Percentiles rank a stretch among this genome's conserved stretches.
These are phyloP conservation scores for Collybia sordida DNA, from an alignment of 768 basidiomycete species.

Conservation along the genomic window DNA sequence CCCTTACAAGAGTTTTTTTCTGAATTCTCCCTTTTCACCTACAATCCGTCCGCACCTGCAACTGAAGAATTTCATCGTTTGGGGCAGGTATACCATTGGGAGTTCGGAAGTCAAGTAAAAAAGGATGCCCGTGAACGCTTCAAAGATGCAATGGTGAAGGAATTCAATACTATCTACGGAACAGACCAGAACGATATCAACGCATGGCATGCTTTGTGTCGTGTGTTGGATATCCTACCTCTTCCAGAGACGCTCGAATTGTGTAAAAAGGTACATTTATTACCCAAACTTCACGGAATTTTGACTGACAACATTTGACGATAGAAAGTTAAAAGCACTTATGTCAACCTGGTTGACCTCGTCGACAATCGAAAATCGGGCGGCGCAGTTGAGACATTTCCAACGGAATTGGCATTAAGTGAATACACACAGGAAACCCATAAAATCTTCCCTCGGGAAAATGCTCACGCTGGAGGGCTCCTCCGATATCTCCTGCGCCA, in stretches of 20 bases:
- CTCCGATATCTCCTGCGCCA: too few relatives aligned
- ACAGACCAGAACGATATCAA: slow-evolving; percentile 25
- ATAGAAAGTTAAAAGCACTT: slow-evolving; percentile 24
- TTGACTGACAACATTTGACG: background rate
- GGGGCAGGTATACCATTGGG: too few relatives aligned
- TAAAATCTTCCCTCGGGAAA: too few relatives aligned
- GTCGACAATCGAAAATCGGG: background rate
- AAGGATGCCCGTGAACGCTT: slow-evolving; percentile 10
- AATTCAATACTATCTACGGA: slow-evolving; percentile 34
- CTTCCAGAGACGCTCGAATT: slow-evolving; percentile 21
- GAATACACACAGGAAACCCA: too few relatives aligned
- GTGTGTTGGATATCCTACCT: slow-evolving; percentile 23
- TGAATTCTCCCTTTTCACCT: too few relatives aligned
- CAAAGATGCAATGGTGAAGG: slow-evolving; percentile 25
- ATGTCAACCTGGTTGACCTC: slow-evolving; percentile 38
- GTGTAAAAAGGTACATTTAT: slow-evolving; percentile 24
- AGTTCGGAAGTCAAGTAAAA: too few relatives aligned
- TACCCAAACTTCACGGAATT: background rate
- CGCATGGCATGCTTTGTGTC: slow-evolving; percentile 28
- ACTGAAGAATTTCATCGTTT: too few relatives aligned
- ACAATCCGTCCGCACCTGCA: too few relatives aligned
- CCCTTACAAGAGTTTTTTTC: too few relatives aligned
- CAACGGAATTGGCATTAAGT: too few relatives aligned
- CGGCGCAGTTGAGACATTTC: too few relatives aligned
- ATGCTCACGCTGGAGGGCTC: too few relatives aligned